These are phyloP conservation scores for Geotrichum aggregatum DNA, from an alignment of 1,139 yeast genomes.

Conservation along the genomic window DNA sequence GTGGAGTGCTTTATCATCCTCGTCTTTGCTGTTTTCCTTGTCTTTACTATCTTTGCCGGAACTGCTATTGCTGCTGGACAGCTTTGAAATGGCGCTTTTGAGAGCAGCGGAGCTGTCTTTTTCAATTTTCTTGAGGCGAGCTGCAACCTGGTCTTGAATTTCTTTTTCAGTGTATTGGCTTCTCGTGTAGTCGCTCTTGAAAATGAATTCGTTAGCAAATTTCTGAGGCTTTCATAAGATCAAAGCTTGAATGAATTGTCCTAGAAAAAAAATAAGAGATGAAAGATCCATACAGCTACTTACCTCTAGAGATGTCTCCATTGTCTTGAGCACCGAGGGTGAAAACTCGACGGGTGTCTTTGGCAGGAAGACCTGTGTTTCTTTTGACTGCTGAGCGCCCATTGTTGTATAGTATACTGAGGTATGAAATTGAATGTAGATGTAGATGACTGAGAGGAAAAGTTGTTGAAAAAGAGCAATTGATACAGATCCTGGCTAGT, in stretches of 20 bases:
- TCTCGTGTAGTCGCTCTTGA: conserved; percentile 73
- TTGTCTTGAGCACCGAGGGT: conserved; percentile 61
- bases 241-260: too few relatives aligned
- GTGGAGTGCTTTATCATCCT: conserved; percentile 24
- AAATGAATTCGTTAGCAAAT: background rate
- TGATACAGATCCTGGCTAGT: too few relatives aligned
- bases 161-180: conserved; percentile 73
- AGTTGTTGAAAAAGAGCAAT: too few relatives aligned
- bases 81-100: conserved; percentile 40
- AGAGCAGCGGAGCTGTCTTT: conserved; percentile 55
- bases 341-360: conserved; percentile 72
- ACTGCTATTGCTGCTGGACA: conserved; percentile 17
- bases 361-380: conserved; percentile 43
- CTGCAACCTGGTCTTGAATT: conserved; percentile 70
- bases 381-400: conserved; percentile 24
- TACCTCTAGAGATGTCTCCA: conserved; percentile 67
- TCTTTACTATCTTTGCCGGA: background rate
- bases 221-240: too few relatives aligned
- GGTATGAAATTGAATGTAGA: background rate
- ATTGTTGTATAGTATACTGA: conserved; percentile 17
- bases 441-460: background rate
- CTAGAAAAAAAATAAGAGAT: background rate
- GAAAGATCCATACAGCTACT: conserved; percentile 27
- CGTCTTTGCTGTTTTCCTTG: conserved; percentile 27
- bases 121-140: conserved; percentile 61